Conservation (phyloP, 1,284 basidiomycete species). For the Porogramme epimiltina region DNA sequence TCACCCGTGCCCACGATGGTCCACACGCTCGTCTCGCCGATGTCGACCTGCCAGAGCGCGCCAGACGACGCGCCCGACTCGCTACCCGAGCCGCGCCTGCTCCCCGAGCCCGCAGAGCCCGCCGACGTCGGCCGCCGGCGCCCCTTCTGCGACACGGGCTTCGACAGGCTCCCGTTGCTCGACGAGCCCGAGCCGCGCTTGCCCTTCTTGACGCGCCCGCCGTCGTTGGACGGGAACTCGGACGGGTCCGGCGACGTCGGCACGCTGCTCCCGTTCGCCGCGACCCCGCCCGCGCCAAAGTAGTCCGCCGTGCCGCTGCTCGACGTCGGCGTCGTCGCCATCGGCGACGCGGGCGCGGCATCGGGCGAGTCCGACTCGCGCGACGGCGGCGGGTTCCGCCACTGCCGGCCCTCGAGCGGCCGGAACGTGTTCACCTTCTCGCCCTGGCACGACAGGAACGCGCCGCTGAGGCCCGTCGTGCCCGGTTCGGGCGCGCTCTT, state of each 20-base stretch:
- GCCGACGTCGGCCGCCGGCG: conserved; percentile 75
- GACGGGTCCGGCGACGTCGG: conserved; percentile 68
- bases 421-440: conserved; percentile 88
- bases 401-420: conserved; percentile 79
- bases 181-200: conserved; percentile 72
- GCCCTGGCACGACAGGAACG: conserved; percentile 85
- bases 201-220: conserved; percentile 76
- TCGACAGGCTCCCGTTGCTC: conserved; percentile 66
- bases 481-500: conserved; percentile 71
- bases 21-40: conserved; percentile 91
- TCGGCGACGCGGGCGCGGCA: conserved; percentile 62
- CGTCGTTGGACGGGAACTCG: conserved; percentile 78
- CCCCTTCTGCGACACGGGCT: conserved; percentile 61
- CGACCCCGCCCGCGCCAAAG: conserved; percentile 55
- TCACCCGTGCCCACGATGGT: conserved; percentile 88
- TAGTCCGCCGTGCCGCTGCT: conserved; percentile 59
- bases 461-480: conserved; percentile 72
- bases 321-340: conserved; percentile 64
- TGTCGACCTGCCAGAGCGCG: conserved; percentile 84
- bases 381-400: conserved; percentile 42
- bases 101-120: conserved; percentile 62
- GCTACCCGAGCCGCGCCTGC: conserved; percentile 61
- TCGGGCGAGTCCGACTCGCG: conserved; percentile 56
- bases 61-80: conserved; percentile 73
- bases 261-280: conserved; percentile 52